Evolutionary conservation across 2,329 filamentous ascomycete genomes (phyloP), one percentile per base, ranked within the genome.

Genomic region (Colletotrichum truncatum): DNA sequence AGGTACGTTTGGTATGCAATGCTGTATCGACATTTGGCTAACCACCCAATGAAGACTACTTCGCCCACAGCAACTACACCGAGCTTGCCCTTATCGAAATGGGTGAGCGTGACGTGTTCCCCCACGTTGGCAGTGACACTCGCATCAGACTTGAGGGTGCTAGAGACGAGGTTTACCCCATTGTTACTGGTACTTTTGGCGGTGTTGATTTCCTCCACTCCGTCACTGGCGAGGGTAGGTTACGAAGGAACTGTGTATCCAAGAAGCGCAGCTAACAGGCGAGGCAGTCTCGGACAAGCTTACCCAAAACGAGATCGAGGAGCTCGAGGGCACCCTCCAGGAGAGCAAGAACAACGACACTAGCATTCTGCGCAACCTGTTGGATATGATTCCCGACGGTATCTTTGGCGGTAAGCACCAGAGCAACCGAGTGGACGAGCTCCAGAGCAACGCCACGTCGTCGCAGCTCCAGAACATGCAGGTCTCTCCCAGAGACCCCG

Each of bases 181-280:
- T 95, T 67, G 86, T 97, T 45, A 98, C 94, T 1, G 94, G 95
- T 65, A 98, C 94, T 6, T 98, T 98, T 77, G 94, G 94, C 67
- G 94, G 94, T 68, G 94, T 97, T 12, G 95, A 98, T 74, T 98
- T 98, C 80, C 82, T 97, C 66, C 93, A 97, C 81, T 96, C 92
- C 1, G 94, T 97, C 28, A 92, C 87, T 46, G 87, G 88, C 64
- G 88, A 90, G 80, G 81, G 85, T 86, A 81, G 81, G 85, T 86
- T 68, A n/a, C 77, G 39, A 26, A 14, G 12, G 12, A n/a, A 23
- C 12, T 45, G 11, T 12, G 11, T 9, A n/a, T 12, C 18, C 6
- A 38, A 16, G 10, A 1, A 25, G 34, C 39, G 26, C 52, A 36
- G 46, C 71, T 72, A 55, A 76, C 32, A 12, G 23, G 14, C n/a